Conservation (phyloP, 2,329 filamentous ascomycete species). For the Aspergillus sp. region DNA sequence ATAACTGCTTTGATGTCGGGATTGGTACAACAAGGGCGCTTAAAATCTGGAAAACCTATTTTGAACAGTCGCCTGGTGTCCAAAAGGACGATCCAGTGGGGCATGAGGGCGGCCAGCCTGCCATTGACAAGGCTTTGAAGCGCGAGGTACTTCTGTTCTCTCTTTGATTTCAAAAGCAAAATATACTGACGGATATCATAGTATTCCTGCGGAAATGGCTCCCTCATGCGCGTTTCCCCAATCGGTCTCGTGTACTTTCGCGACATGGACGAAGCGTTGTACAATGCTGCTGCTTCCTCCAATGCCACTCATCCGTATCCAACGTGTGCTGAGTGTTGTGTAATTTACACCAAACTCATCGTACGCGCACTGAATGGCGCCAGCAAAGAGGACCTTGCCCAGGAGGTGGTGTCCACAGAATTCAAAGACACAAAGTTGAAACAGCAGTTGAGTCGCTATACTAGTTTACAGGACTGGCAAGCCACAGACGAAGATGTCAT, state of each 20-base stretch:
- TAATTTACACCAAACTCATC: conserved; percentile 37
- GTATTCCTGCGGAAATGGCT: conserved; percentile 38
- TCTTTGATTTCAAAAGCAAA: neutral
- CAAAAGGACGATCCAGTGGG: neutral
- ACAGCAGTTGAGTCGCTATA: conserved; percentile 14
- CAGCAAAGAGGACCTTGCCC: conserved; percentile 3
- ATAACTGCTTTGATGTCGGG: conserved; percentile 42
- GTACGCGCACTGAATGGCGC: conserved; percentile 28
- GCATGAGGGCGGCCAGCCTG: neutral
- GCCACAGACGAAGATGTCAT: conserved; percentile 23
- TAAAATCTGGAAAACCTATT: conserved; percentile 28
- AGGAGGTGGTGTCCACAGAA: neutral
- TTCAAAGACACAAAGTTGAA: neutral
- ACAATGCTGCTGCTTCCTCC: conserved; percentile 28
- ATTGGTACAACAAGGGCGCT: conserved; percentile 32
- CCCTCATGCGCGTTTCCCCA: conserved; percentile 44
- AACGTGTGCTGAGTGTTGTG: conserved; percentile 42
- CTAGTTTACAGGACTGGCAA: conserved; percentile 27
- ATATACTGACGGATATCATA: neutral
- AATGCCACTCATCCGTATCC: conserved; percentile 40
- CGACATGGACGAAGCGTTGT: conserved; percentile 22
- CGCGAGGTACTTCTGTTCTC: neutral
- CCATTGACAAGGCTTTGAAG: neutral
- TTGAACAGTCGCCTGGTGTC: neutral
- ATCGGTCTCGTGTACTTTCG: conserved; percentile 34